These are phyloP conservation scores for Dysphania ambrosioides DNA, from an alignment of 148 eudicot genomes.

Conservation along the genomic window DNA sequence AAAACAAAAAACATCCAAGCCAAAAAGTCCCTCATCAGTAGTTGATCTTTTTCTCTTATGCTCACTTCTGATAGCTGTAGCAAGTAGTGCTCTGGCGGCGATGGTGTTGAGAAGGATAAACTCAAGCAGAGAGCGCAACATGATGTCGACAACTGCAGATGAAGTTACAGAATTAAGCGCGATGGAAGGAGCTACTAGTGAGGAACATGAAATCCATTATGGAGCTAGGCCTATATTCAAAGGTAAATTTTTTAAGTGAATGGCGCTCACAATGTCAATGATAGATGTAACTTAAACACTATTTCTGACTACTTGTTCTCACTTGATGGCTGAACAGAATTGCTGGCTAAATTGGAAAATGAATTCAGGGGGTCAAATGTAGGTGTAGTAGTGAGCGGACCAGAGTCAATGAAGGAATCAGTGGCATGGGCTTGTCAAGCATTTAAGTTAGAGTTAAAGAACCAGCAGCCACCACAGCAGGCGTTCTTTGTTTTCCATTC, in stretches of 20 bases:
- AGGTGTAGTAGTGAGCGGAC: slow-evolving; percentile 86
- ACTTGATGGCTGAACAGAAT: slow-evolving; percentile 36
- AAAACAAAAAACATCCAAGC: slow-evolving; percentile 31
- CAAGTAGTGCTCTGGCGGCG: slow-evolving; percentile 29
- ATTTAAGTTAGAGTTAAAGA: slow-evolving; percentile 24
- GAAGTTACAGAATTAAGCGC: slow-evolving; percentile 25
- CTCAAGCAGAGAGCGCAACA: slow-evolving; percentile 24
- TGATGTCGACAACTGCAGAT: slow-evolving; percentile 20
- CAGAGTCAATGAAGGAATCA: slow-evolving; percentile 69
- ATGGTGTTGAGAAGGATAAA: slow-evolving; percentile 38
- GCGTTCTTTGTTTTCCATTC: slow-evolving; percentile 53
- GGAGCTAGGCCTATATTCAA: slow-evolving; percentile 57
- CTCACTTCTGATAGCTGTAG: slow-evolving; percentile 40
- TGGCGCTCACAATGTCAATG: not conserved
- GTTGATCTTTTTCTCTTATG: slow-evolving; percentile 49
- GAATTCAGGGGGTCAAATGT: slow-evolving; percentile 41
- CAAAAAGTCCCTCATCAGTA: slow-evolving; percentile 42
- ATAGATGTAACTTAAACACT: not conserved
- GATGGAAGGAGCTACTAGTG: slow-evolving; percentile 28
- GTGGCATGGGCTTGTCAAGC: slow-evolving; percentile 57
- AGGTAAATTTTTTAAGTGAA: slow-evolving; percentile 35
- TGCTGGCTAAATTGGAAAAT: slow-evolving; percentile 34
- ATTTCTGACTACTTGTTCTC: not conserved
- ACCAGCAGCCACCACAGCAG: slow-evolving; percentile 25
- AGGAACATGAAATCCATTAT: slow-evolving; percentile 59